Evolutionary conservation across 129 eudicot species (phyloP), one percentile per base, ranked within the genome.

Genomic region (Tanacetum coccineum): DNA sequence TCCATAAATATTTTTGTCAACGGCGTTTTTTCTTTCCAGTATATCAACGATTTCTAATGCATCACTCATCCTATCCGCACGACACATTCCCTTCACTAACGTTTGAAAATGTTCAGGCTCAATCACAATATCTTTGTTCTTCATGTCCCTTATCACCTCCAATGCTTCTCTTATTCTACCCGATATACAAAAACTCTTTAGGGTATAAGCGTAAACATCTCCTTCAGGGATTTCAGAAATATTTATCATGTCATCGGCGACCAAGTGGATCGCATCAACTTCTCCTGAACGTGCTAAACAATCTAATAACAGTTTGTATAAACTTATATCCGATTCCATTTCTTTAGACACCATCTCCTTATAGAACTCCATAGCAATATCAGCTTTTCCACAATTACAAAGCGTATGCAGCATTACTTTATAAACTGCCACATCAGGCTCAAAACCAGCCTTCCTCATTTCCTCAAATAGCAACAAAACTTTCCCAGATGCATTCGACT

Each of bases 11-110:
- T 79, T 80, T 61, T 55, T 72, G 49, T 67, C 77, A 66, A 79
- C 63, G 3, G 25, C 67, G 40, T 78, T 68, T 70, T 62, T 74
- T 81, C 79, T 87, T 78, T 91, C 87, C 78, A 91, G 66, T 20
- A 91, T 91, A 59, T 83, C 96, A 54, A 91, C 80, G 36, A 91
- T 78, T 78, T 91, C 97, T 74, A 85, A 18, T 10, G 97, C 96
- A 74, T 91, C 97, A 8, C 54, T 58, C 60, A 87, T 72, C 79
- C 79, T 83, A 72, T 76, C 85, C 44, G 84, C 85, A 62, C 71
- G 69, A 74, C 87, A 87, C 54, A 91, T 80, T 40, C 96, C 97
- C 72, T 78, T 83, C 63, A 87, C 85, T 80, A 91, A 71, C 42
- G 67, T 85, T 71, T 82, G 85, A 32, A 87, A 80, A 48, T 65